Percentiles rank a stretch among this genome's conserved stretches.
Conservation (phyloP, 106 monocot genomes). For the Dendrobium nobile region DNA sequence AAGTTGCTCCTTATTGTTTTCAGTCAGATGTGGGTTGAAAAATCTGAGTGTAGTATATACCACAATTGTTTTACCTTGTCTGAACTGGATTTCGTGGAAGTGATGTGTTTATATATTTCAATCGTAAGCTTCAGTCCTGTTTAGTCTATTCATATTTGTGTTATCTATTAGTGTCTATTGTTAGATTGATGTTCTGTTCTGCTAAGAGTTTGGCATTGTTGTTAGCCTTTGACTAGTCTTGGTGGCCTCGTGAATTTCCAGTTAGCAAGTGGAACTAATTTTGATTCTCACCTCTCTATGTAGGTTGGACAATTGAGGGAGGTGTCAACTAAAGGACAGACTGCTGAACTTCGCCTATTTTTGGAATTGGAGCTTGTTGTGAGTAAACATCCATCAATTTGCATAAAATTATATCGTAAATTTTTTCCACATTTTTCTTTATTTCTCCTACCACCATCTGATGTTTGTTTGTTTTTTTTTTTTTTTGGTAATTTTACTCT, state of each 20-base stretch:
- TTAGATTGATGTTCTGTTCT: neutral
- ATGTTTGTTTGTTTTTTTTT: neutral
- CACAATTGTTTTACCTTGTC: neutral
- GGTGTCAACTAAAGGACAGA: slow-evolving; percentile 87
- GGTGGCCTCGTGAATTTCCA: neutral
- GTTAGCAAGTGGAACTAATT: neutral
- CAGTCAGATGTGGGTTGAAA: neutral
- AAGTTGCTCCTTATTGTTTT: too few species aligned
- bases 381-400: slow-evolving; percentile 6
- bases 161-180: neutral
- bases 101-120: neutral
- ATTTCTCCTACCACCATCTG: neutral
- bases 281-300: slow-evolving; percentile 7
- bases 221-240: neutral
- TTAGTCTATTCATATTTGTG: neutral
- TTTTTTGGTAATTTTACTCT: neutral
- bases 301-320: slow-evolving; percentile 91
- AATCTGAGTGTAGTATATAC: neutral
- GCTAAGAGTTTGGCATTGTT: neutral
- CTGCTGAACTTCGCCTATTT: slow-evolving; percentile 88
- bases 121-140: neutral
- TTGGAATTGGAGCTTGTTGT: slow-evolving; percentile 76
- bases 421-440: neutral
- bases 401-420: neutral
- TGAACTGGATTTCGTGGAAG: neutral